Evolutionary conservation across 768 basidiomycete genomes (phyloP), one percentile per base, ranked within the genome.

Genomic region (Hortiboletus flavorubellus): DNA sequence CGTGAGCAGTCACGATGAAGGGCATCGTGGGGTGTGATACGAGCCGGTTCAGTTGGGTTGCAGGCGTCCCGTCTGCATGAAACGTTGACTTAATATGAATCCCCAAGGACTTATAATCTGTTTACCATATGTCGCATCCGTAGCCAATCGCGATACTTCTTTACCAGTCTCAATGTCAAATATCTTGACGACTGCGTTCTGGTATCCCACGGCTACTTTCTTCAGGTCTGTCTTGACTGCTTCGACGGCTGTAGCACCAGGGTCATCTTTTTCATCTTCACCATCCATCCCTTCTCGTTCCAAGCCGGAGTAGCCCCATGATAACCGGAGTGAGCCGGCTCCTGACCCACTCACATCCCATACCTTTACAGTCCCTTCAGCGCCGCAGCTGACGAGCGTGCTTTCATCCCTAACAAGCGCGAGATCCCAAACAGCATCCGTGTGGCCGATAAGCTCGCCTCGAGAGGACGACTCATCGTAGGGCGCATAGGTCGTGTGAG

Each of bases 351-450:
- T 82, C 46, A 92, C 87, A 62, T 93, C 91, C 95, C 96, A 98
- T 14, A 96, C 84, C 72, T 97, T 97, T 62, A 98, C 88, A 0
- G 82, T 74, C 18, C 95, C 95, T 68, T 98, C 96, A 5, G 94
- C 90, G 44, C 91, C 88, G 68, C 91, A 93, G 60, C 89, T 91
- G 53, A 96, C 90, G 40, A 98, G 79, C 8, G 88, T 86, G 54
- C 82, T 84, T 68, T 92, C 89, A 58, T 91, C 88, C 51, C 90
- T 80, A 29, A 93, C 82, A 21, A 96, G 81, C 10, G 90, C 87
- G 48, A 98, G 76, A 67, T 94, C 97, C 97, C 97, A 99, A 26
- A 98, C 89, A 6, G 93, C 93, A 68, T 99, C 95, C 5, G 93
- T 92, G 69, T 97, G 93, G 4, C 95, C 93, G 31, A 95, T 85